Percentiles rank a stretch among this genome's conserved stretches.
phyloP scores from a whole-genome alignment of 2,329 filamentous ascomycete species.

The Mariannaea sp. region DNA sequence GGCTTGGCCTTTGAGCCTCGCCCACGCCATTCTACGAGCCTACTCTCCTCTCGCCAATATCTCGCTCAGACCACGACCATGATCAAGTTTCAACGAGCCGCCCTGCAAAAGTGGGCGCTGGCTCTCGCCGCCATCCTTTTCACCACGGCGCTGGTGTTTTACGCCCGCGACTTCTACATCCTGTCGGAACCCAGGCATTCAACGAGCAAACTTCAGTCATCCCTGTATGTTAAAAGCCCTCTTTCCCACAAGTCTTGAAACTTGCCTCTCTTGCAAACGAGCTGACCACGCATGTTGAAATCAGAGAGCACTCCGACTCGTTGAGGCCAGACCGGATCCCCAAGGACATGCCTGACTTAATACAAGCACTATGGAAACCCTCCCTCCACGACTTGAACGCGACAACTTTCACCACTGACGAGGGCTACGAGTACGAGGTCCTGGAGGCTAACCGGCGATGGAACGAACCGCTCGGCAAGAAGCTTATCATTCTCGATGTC shows the following conservation, averaged over 20 bases:
- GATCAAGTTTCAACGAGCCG: slow-evolving; percentile 2
- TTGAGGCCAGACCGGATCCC: not conserved
- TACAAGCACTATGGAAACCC: slow-evolving; percentile 13
- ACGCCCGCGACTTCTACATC: slow-evolving; percentile 14
- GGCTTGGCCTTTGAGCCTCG: not conserved
- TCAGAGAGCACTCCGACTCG: slow-evolving; percentile 1
- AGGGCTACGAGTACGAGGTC: slow-evolving; percentile 26
- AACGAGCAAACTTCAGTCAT: not conserved
- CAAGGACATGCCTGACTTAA: slow-evolving; percentile 10
- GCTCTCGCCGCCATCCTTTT: slow-evolving; percentile 1
- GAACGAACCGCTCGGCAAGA: slow-evolving; percentile 25
- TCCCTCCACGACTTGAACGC: slow-evolving; percentile 9
- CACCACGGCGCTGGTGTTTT: slow-evolving; percentile 12
- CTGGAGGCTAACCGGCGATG: slow-evolving; percentile 15
- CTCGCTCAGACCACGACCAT: not conserved
- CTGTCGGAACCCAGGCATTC: slow-evolving; percentile 2
- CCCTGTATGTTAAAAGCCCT: not conserved
- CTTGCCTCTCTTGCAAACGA: not conserved
- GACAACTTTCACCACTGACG: slow-evolving; percentile 11
- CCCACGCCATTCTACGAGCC: not conserved
- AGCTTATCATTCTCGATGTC: slow-evolving; percentile 30
- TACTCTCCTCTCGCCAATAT: not conserved
- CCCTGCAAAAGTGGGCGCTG: slow-evolving; percentile 7
- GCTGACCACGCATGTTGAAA: not conserved
- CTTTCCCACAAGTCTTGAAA: no score